Evolutionary conservation across 768 basidiomycete genomes (phyloP), one percentile per base, ranked within the genome.

Genomic region (Kwoniella europaea): DNA sequence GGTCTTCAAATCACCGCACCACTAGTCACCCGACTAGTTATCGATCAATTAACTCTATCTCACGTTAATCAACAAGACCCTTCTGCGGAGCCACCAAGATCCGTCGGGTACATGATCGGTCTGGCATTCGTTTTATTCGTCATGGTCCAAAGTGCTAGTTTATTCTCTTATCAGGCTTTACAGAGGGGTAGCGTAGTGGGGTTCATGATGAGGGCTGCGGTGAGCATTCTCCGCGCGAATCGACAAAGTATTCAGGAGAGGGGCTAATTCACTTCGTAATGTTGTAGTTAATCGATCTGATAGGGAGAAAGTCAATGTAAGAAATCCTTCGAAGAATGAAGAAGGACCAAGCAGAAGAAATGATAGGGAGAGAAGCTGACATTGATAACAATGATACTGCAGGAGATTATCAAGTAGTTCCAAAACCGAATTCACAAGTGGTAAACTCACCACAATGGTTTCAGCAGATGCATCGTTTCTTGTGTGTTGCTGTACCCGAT

Each of bases 371-470:
- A 16, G 15, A 52, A 52, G 50, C 50, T 52, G 50, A 52, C 50
- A 9, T 20, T 24, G n/a, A 7, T 55, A n/a, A 29, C 54, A 50
- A n/a, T 61, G 13, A 66, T 20, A n/a, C 20, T 16, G 41, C 55
- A 76, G 74, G 77, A 86, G 90, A 10, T 83, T 91, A 0, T 91
- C 90, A 22, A 88, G 88, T 0, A 86, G 86, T 54, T 86, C 89
- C 7, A 85, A 89, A 22, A 71, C 87, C 43, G 85, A 88, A 54
- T 88, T 90, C 73, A 87, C 86, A 24, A 87, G 87, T 41, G 90
- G 90, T 0, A 86, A 90, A 75, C 88, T 91, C 64, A 90, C 88
- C 18, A 91, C 90, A 0, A 88, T 91, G 86, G 89, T 91, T 10
- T 88, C 89, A 0, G 71, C 88, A 13, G 91, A 92, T 76, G 83